Evolutionary conservation across 805 yeast genomes (phyloP), one percentile per base, ranked within the genome.

Genomic region (Lachancea fermentati): DNA sequence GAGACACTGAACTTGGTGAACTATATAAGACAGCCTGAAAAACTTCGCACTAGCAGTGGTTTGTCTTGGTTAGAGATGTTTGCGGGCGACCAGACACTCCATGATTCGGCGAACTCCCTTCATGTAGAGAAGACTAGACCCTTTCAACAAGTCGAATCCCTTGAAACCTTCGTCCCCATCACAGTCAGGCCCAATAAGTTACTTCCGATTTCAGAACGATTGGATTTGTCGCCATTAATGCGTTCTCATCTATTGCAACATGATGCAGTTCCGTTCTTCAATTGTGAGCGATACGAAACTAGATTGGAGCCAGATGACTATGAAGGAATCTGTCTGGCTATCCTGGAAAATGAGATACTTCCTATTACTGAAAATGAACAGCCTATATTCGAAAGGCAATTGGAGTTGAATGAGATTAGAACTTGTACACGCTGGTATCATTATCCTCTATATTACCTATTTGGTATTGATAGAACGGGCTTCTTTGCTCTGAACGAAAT

Each of bases 381-480:
- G 25, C 52, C 53, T 11, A 36, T 35, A 2, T 58, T 57, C 37
- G 49, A 53, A 3, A 45, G 38, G 35, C 60, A 60, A 36, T 42
- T 57, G 19, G 60, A 60, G 32, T 50, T 44, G 32, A 41, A 47
- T 17, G 60, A 57, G 34, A 32, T 49, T 30, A 32, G 36, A 9
- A 30, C 36, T 8, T 18, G 37, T 11, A 32, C 53, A 1, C 39
- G 39, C 2, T 32, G 32, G 25, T 30, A 36, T 9, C 58, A 61
- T 39, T 43, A 48, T 30, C 15, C 53, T n/a, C 19, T 53, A 18
- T 49, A 56, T 42, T 49, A 48, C 32, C 11, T 54, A 5, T 52
- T 55, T 14, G 58, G 58, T 5, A 39, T 44, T 6, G 64, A 57
- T 39, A 46, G 46, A 19, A 29, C 36, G 4, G 58, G 60, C 2